These are phyloP conservation scores for Naematelia encephala DNA, from an alignment of 768 basidiomycete species.

Conservation along the genomic window DNA sequence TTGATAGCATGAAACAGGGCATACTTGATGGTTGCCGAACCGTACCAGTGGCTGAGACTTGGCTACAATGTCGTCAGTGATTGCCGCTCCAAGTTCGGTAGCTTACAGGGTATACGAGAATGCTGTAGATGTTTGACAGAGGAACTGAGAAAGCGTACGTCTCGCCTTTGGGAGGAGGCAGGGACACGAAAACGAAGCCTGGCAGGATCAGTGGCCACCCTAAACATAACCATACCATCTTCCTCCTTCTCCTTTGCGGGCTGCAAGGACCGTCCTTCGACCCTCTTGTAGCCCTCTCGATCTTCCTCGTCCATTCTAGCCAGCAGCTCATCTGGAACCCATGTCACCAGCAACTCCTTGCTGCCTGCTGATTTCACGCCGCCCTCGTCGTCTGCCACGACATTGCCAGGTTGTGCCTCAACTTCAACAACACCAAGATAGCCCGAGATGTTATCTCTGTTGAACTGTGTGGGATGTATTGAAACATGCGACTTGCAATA, in stretches of 20 bases:
- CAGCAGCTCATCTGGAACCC: conserved; percentile 85
- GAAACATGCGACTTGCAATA: conserved; percentile 94
- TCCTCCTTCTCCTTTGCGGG: conserved; percentile 31
- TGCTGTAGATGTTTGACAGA: conserved; percentile 79
- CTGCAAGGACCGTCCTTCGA: conserved; percentile 61
- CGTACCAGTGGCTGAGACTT: conserved; percentile 40
- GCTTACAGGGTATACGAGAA: conserved; percentile 83
- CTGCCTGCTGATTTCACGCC: conserved; percentile 43
- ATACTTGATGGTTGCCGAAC: conserved; percentile 64
- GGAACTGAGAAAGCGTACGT: conserved; percentile 96
- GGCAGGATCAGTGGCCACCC: conserved; percentile 1
- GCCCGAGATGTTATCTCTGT: conserved; percentile 88
- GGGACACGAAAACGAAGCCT: conserved; percentile 82
- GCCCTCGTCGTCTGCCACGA: conserved; percentile 21
- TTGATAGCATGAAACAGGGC: neutral
- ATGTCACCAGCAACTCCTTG: conserved; percentile 76
- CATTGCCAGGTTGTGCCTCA: conserved; percentile 54
- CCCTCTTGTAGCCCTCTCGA: conserved; percentile 84
- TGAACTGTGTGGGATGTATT: conserved; percentile 87
- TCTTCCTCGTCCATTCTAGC: conserved; percentile 77
- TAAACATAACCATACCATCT: conserved; percentile 19
- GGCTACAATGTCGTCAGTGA: conserved; percentile 21
- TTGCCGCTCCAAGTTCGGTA: conserved; percentile 24
- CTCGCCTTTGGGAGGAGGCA: conserved; percentile 77
- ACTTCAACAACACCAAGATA: conserved; percentile 88